Evolutionary conservation across 805 yeast genomes (phyloP).

Genomic region (Teunomyces pallodes): DNA sequence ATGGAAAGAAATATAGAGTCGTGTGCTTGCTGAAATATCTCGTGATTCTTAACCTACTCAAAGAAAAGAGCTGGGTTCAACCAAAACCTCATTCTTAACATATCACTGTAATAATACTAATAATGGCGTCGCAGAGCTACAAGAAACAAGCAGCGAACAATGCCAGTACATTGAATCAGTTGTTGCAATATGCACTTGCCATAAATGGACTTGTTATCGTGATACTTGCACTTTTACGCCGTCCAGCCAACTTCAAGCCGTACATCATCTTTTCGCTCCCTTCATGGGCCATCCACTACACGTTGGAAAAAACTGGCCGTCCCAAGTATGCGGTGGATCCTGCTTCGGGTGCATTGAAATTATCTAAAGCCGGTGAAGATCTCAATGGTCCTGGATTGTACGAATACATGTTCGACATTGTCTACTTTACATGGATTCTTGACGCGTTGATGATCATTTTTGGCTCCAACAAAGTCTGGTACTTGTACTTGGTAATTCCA

Average conservation of each 20-base stretch:
- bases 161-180: slow-evolving; percentile 34
- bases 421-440: slow-evolving; percentile 62
- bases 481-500: slow-evolving; percentile 50
- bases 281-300: slow-evolving; percentile 44
- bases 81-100: no score
- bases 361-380: slow-evolving; percentile 59
- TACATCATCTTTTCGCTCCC: slow-evolving; percentile 36
- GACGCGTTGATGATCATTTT: slow-evolving; percentile 51
- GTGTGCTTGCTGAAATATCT: not conserved
- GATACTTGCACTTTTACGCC: slow-evolving; percentile 22
- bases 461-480: slow-evolving; percentile 64
- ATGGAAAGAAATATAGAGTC: not conserved
- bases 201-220: slow-evolving; percentile 42
- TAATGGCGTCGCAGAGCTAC: slow-evolving; percentile 57
- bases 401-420: slow-evolving; percentile 69
- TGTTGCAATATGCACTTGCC: slow-evolving; percentile 30
- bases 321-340: slow-evolving; percentile 47
- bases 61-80: no score
- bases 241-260: slow-evolving; percentile 47
- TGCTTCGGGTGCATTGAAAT: slow-evolving; percentile 28
- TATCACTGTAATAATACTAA: not conserved
- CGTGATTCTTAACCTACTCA: not conserved
- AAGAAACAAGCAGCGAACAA: slow-evolving; percentile 52
- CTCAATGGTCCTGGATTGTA: slow-evolving; percentile 61
- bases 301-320: slow-evolving; percentile 59